Percentiles rank a stretch among this genome's conserved stretches.
Conservation (phyloP, 768 basidiomycete genomes). For the Termitomyces sp. region DNA sequence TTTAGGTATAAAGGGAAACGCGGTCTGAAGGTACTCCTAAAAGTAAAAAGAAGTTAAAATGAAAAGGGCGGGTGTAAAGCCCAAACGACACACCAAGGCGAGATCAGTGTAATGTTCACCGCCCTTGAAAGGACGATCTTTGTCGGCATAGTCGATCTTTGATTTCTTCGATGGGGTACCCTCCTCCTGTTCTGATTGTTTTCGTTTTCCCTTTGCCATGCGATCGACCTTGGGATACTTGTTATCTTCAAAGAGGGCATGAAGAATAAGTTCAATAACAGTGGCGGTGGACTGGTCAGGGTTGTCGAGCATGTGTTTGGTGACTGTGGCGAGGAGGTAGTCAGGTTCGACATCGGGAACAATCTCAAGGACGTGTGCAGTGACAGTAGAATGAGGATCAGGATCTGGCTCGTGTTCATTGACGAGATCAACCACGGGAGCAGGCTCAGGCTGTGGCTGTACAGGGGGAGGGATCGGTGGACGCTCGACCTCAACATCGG, state of each 20-base stretch:
- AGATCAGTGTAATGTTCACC: conserved; percentile 48
- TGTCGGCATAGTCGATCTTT: conserved; percentile 55
- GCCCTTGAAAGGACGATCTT: conserved; percentile 41
- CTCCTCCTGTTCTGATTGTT: conserved; percentile 32
- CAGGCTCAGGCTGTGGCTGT: not conserved
- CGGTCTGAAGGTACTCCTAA: conserved; percentile 51
- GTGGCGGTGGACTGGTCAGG: conserved; percentile 22
- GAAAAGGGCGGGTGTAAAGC: not conserved
- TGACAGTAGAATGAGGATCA: conserved; percentile 24
- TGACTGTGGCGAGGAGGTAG: conserved; percentile 50
- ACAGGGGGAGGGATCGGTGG: conserved; percentile 3
- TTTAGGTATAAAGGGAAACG: conserved; percentile 61
- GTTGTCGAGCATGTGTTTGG: conserved; percentile 37
- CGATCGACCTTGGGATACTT: conserved; percentile 53
- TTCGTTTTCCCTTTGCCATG: conserved; percentile 32
- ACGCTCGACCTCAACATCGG: not conserved
- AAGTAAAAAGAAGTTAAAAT: conserved; percentile 1
- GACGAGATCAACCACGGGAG: not conserved
- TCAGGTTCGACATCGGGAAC: conserved; percentile 67
- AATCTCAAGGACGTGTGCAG: conserved; percentile 63
- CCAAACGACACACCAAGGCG: conserved; percentile 43
- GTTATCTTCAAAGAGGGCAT: conserved; percentile 60
- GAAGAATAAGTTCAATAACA: conserved; percentile 55
- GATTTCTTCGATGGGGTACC: conserved; percentile 31
- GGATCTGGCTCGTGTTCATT: too few species aligned